Evolutionary conservation across 23 red algal species (phyloP).

Genomic region (Chondrus crispus): DNA sequence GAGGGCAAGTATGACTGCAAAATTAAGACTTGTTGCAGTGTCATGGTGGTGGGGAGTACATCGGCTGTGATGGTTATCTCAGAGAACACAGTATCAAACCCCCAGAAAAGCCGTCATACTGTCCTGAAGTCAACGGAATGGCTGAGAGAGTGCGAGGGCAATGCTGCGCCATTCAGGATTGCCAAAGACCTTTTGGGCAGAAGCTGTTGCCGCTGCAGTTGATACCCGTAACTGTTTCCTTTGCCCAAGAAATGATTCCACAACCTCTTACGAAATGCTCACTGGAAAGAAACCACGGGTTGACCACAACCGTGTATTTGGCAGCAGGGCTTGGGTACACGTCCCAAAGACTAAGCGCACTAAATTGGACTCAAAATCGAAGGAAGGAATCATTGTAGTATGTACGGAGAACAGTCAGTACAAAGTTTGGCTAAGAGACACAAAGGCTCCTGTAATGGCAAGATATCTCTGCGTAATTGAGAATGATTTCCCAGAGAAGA

Average conservation of each 20-base stretch:
- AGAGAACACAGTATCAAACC: neutral
- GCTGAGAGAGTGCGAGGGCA: neutral
- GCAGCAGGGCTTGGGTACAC: neutral
- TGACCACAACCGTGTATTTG: neutral
- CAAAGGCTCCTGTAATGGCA: neutral
- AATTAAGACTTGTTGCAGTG: neutral
- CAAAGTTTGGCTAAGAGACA: neutral
- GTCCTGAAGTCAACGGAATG: neutral
- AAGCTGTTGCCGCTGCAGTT: neutral
- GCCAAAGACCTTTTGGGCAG: neutral
- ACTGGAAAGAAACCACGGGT: neutral
- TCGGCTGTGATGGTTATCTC: neutral
- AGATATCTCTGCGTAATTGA: neutral
- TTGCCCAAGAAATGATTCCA: neutral
- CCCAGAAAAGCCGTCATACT: neutral
- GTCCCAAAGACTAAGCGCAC: neutral
- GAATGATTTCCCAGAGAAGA: neutral
- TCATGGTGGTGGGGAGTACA: neutral
- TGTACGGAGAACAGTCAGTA: neutral
- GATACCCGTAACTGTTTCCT: neutral
- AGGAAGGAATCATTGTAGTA: neutral
- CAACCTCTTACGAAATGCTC: neutral
- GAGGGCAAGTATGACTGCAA: neutral
- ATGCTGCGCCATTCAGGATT: neutral
- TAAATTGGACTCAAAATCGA: neutral